Conservation (phyloP, 768 basidiomycete genomes). For the Psilocybe cubensis region DNA sequence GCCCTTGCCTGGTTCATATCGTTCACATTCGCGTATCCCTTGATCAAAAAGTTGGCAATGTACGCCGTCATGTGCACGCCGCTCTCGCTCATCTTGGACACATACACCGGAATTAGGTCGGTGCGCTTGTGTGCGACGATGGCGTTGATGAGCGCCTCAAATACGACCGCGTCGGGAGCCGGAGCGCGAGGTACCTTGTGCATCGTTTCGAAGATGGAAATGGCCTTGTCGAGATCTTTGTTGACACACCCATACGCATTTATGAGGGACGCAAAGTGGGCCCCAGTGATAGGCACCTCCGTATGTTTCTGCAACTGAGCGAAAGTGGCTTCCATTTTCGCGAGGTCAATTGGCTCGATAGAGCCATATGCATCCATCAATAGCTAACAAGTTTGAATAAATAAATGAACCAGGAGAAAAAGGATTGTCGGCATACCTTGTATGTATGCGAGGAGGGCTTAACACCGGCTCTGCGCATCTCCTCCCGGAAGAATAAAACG, state of each 20-base stretch:
- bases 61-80: constrained; percentile 93
- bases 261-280: constrained; percentile 80
- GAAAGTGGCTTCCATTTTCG: constrained; percentile 75
- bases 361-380: constrained; percentile 89
- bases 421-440: constrained; percentile 57
- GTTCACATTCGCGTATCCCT: constrained; percentile 68
- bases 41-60: constrained; percentile 86
- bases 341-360: constrained; percentile 80
- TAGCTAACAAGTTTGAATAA: constrained; percentile 47
- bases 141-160: constrained; percentile 90
- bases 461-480: constrained; percentile 63
- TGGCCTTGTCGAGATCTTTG: constrained; percentile 78
- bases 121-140: constrained; percentile 77
- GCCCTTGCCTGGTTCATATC: constrained; percentile 71
- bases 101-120: constrained; percentile 75
- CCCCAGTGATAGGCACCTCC: constrained; percentile 45
- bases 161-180: constrained; percentile 81
- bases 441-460: constrained; percentile 90
- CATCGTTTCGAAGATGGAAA: constrained; percentile 79
- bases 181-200: constrained; percentile 45
- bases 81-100: constrained; percentile 58
- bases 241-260: constrained; percentile 84
- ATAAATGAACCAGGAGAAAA: constrained; percentile 8
- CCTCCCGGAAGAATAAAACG: constrained; percentile 75
- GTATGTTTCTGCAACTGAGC: constrained; percentile 51